Conservation (phyloP, 805 yeast genomes). For the Brettanomyces nanus region DNA sequence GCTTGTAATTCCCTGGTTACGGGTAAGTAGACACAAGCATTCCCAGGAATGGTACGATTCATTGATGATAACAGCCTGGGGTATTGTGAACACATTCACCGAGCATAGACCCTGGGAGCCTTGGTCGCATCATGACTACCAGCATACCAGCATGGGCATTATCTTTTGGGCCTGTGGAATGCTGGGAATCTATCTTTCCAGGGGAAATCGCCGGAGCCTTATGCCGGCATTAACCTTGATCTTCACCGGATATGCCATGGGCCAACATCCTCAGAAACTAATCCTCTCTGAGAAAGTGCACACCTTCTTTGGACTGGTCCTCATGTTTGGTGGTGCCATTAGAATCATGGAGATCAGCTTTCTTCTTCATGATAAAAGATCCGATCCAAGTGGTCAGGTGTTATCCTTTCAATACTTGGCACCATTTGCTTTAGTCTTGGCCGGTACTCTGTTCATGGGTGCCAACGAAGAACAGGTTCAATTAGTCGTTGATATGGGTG, state of each 20-base stretch:
- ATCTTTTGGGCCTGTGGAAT: slow-evolving; percentile 95
- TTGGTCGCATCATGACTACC: slow-evolving; percentile 92
- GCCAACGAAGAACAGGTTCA: slow-evolving; percentile 86
- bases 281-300: slow-evolving; percentile 81
- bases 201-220: slow-evolving; percentile 60
- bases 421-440: slow-evolving; percentile 65
- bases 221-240: slow-evolving; percentile 77
- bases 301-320: slow-evolving; percentile 71
- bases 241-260: slow-evolving; percentile 93
- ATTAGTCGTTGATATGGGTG: slow-evolving; percentile 62
- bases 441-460: slow-evolving; percentile 83
- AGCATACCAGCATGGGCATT: slow-evolving; percentile 94
- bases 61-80: slow-evolving; percentile 77
- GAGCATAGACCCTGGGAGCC: slow-evolving; percentile 89
- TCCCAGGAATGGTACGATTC: slow-evolving; percentile 87
- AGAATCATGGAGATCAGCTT: slow-evolving; percentile 77
- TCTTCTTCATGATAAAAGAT: slow-evolving; percentile 54
- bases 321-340: slow-evolving; percentile 69
- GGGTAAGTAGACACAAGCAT: slow-evolving; percentile 39
- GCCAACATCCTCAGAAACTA: slow-evolving; percentile 74
- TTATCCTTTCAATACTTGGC: slow-evolving; percentile 80
- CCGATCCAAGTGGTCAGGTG: slow-evolving; percentile 35
- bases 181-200: slow-evolving; percentile 69
- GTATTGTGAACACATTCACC: slow-evolving; percentile 88
- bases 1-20: slow-evolving; percentile 67